Evolutionary conservation across 2,329 filamentous ascomycete genomes (phyloP), one percentile per base, ranked within the genome.

Genomic region (Clonostachys byssicola): DNA sequence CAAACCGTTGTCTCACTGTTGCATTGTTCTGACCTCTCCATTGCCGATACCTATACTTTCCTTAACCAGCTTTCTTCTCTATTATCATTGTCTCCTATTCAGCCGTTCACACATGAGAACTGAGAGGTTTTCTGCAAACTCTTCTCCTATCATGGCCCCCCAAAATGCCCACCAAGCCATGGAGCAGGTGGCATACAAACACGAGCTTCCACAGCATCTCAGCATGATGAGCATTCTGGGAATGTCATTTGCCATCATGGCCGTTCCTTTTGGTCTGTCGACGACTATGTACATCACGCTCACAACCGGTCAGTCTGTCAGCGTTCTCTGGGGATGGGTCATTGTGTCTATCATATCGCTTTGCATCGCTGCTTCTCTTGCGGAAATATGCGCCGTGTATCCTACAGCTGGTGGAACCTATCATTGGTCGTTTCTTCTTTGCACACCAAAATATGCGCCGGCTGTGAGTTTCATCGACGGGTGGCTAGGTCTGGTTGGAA

Each of bases 401-500:
- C 74, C 73, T 0, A 77, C 72, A 5, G 78, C 78, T 12, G 79
- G 79, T 54, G 83, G 80, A 30, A 77, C 85, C 63, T 89, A 89
- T 57, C 85, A 89, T 65, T 89, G 86, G 86, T 85, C 84, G 6
- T 83, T 86, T 48, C 71, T 81, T 58, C 74, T 89, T 53, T 75
- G 78, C 49, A 82, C 81, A 61, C 74, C 75, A 52, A 67, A 64
- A 43, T 87, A 78, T 72, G 78, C 80, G 30, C 80, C 82, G 0
- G 63, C 83, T 18, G 75, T 88, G 34, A 86, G 82, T 42, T 90
- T 85, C 73, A 76, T 85, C 50, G 88, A 85, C 3, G 86, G 86
- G 40, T 90, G 86, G 86, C 86, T 85, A 54, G 86, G 83, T 51
- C 79, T 85, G 46, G 83, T 84, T 34, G 85, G 85, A 40, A 89